Evolutionary conservation across 352 stramenopile genomes (phyloP), one percentile per base, ranked within the genome.

Genomic region (Pelagophyceae sp.): DNA sequence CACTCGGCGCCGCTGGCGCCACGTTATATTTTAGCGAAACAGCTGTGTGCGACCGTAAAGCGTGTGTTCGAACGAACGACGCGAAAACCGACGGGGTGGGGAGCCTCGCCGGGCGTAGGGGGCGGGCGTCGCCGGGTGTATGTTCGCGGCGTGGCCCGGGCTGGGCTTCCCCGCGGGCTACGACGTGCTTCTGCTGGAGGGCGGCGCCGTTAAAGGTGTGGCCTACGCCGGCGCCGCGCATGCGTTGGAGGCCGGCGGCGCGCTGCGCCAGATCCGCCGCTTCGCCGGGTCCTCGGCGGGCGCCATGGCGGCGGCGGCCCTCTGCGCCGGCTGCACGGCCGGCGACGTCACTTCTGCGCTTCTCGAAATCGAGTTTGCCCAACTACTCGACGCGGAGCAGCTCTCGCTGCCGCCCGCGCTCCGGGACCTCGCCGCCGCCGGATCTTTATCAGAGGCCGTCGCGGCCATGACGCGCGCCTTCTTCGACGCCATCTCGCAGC

Each of bases 221-320:
- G 23, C 70, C 29, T 76, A 76, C 70, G 70, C 45, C 5, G 70
- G 70, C 32, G 70, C 37, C 45, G 70, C 70, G 70, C 51, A 38
- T 20, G 70, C 70, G 3, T 35, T 76, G 31, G 70, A 76, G 37
- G 15, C 29, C 3, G 31, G 32, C 31, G 70, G 29, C 5, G 15
- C 35, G 15, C 37, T 76, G 5, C 15, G 32, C 11, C 15, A 23
- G 5, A 76, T 76, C 31, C 27, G 35, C 45, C 45, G 70, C 32
- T 76, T 76, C 45, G 70, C 54, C 54, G 54, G 54, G 15, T 29
- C 11, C 15, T 31, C 15, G 15, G 54, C 54, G 54, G 54, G 54
- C 31, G 51, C 70, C 0, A 58, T 65, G 37, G 70, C 2, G 27
- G 15, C 15, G 11, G 15, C 54, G 54, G 2, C 25, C 27, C 15